phyloP scores from a whole-genome alignment of 345 rosid species.

The Raphanus raphanistrum region DNA sequence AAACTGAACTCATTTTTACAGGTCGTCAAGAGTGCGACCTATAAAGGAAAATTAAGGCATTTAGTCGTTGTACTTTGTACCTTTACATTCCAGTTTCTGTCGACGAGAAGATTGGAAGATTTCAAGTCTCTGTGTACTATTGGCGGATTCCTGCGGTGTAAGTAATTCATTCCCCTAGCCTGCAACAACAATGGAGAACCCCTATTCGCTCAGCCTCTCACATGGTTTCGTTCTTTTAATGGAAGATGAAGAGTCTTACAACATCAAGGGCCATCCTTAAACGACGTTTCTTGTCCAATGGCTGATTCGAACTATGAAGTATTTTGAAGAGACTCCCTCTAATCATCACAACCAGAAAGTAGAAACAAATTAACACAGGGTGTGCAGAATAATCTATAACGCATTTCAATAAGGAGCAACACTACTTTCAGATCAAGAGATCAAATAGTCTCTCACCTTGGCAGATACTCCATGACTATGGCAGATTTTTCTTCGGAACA shows the following conservation, averaged over 20 bases:
- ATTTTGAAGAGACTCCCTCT: conserved; percentile 96
- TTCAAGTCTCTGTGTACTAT: conserved; percentile 88
- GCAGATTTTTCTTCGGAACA: conserved; percentile 71
- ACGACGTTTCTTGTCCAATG: conserved; percentile 70
- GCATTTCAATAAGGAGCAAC: not conserved
- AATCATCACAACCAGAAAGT: conserved; percentile 25
- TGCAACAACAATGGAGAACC: conserved; percentile 36
- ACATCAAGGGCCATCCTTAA: conserved; percentile 86
- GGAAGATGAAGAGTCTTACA: conserved; percentile 45
- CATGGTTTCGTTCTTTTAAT: not conserved
- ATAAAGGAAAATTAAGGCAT: not conserved
- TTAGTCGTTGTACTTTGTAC: conserved; percentile 34
- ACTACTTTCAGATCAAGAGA: not conserved
- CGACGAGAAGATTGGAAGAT: conserved; percentile 90
- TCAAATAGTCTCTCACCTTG: conserved; percentile 58
- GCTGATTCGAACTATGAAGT: conserved; percentile 71
- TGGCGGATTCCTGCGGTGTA: conserved; percentile 85
- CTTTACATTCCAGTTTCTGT: conserved; percentile 89
- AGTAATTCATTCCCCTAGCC: conserved; percentile 95
- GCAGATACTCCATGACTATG: conserved; percentile 79
- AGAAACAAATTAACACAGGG: not conserved
- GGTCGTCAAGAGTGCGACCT: not conserved
- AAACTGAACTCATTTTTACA: not conserved
- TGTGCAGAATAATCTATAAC: not conserved
- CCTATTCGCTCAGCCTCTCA: not conserved